phyloP scores from a whole-genome alignment of 176 grass and related monocot species.

The Aegilops speltoides region DNA sequence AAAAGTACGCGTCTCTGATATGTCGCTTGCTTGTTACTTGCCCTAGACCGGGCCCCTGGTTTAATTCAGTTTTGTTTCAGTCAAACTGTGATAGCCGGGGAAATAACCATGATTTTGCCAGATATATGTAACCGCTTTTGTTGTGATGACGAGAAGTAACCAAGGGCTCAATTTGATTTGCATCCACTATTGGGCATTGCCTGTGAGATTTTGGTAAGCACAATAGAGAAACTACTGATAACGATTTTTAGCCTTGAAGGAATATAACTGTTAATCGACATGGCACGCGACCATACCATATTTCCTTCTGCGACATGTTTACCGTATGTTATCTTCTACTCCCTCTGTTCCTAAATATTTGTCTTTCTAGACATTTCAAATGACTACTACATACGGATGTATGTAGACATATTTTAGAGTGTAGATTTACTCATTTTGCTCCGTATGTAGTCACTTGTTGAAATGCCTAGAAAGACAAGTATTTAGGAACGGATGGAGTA shows the following conservation, averaged over 20 bases:
- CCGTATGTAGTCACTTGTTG: no score
- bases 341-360: no score
- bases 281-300: not conserved
- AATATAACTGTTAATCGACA: not conserved
- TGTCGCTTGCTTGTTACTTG: not conserved
- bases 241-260: not conserved
- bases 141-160: not conserved
- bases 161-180: not conserved
- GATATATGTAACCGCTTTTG: not conserved
- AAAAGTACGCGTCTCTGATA: not conserved
- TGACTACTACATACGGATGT: no score
- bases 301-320: not conserved
- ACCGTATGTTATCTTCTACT: not conserved
- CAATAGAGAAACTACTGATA: not conserved
- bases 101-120: not conserved
- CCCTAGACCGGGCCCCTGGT: not conserved
- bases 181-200: not conserved
- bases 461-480: no score
- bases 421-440: no score
- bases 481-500: not conserved
- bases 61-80: constrained; percentile 20
- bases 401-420: no score
- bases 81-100: not conserved
- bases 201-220: not conserved
- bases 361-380: no score